phyloP scores from a whole-genome alignment of 805 yeast species.

The Candida awuae region DNA sequence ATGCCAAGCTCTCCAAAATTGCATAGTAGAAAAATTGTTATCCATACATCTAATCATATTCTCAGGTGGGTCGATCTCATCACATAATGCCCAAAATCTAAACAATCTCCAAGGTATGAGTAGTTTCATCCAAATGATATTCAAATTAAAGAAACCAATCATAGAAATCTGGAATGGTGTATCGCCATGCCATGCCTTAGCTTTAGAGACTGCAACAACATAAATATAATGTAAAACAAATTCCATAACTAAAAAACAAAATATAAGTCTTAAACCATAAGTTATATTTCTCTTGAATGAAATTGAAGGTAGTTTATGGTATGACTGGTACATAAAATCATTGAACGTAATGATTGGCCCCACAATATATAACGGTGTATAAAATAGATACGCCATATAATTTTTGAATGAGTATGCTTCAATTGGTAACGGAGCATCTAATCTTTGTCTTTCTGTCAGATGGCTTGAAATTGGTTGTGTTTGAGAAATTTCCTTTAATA shows the following conservation, averaged over 20 bases:
- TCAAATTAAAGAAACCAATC: slow-evolving; percentile 87
- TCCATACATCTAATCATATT: slow-evolving; percentile 96
- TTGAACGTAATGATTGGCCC: slow-evolving; percentile 94
- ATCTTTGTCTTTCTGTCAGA: slow-evolving; percentile 54
- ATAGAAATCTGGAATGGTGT: slow-evolving; percentile 90
- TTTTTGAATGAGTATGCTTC: slow-evolving; percentile 55
- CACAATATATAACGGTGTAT: slow-evolving; percentile 86
- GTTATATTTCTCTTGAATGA: slow-evolving; percentile 41
- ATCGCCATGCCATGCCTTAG: slow-evolving; percentile 83
- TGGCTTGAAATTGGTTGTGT: background rate
- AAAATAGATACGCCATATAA: slow-evolving; percentile 68
- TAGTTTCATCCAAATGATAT: slow-evolving; percentile 86
- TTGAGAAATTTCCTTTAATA: background rate
- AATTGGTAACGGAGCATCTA: slow-evolving; percentile 53
- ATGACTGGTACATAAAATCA: slow-evolving; percentile 74
- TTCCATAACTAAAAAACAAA: slow-evolving; percentile 86
- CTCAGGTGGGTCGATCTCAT: slow-evolving; percentile 93
- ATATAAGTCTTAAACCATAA: slow-evolving; percentile 59
- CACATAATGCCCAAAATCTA: slow-evolving; percentile 87
- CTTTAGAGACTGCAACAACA: slow-evolving; percentile 86
- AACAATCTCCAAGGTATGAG: slow-evolving; percentile 95
- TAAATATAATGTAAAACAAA: slow-evolving; percentile 77
- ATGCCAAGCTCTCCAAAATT: slow-evolving; percentile 99
- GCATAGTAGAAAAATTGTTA: slow-evolving; percentile 83
- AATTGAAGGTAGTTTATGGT: slow-evolving; percentile 52